phyloP scores from a whole-genome alignment of 352 stramenopile genomes.

The Globisporangium mamillatum region DNA sequence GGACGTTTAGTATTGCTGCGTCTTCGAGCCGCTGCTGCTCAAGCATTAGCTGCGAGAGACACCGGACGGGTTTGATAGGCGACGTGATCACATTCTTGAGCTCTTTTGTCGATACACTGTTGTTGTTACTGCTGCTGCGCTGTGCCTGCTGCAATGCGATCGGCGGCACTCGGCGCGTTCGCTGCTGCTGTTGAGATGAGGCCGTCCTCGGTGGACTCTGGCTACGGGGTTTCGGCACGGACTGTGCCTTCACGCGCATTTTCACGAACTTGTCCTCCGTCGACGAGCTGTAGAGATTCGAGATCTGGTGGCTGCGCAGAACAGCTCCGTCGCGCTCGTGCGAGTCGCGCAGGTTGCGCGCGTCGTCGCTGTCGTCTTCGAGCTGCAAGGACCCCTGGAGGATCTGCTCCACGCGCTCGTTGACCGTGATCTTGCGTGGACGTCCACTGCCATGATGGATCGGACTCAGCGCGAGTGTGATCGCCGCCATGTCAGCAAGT shows the following conservation, averaged over 20 bases:
- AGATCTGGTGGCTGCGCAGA: conserved; percentile 41
- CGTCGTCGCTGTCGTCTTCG: conserved; percentile 35
- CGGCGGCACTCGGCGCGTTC: conserved; percentile 8
- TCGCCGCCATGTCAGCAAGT: not conserved
- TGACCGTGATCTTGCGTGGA: conserved; percentile 64
- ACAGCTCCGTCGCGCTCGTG: conserved; percentile 30
- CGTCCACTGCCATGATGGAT: conserved; percentile 2
- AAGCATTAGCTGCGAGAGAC: conserved; percentile 30
- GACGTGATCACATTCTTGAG: conserved; percentile 12
- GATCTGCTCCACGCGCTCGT: conserved; percentile 63
- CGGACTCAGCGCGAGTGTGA: conserved; percentile 13
- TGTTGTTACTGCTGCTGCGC: not conserved
- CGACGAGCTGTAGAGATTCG: conserved; percentile 43
- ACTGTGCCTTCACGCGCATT: conserved; percentile 19
- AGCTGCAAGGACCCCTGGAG: conserved; percentile 39
- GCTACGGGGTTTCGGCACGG: conserved; percentile 16
- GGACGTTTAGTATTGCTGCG: not conserved
- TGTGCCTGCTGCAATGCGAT: not conserved
- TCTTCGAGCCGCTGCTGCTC: conserved; percentile 20
- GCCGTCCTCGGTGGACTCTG: not conserved
- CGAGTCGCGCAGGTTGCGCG: conserved; percentile 21
- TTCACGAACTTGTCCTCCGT: conserved; percentile 44
- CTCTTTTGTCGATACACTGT: not conserved
- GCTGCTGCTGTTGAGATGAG: conserved; percentile 5
- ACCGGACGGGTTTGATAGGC: conserved; percentile 26